Percentiles rank a stretch among this genome's conserved stretches.
phyloP scores from a whole-genome alignment of 257 asterid species.

The Solanum dulcamara region DNA sequence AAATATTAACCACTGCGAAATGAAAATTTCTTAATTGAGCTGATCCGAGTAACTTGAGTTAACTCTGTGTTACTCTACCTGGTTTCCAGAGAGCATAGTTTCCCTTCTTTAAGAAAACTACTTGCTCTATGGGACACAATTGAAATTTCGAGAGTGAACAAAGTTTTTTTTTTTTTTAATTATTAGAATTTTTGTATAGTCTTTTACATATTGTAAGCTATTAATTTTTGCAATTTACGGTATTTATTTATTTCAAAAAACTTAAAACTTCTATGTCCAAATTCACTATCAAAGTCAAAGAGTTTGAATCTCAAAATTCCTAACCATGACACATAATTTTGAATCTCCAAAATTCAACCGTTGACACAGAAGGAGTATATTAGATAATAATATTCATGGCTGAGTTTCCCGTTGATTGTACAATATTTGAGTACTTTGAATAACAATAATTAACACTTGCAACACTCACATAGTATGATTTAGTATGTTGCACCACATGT shows the following conservation, averaged over 20 bases:
- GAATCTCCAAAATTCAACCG: background rate
- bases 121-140: background rate
- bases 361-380: background rate
- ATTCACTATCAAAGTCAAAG: background rate
- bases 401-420: background rate
- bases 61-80: background rate
- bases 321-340: background rate
- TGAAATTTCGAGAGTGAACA: background rate
- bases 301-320: background rate
- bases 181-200: background rate
- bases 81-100: background rate
- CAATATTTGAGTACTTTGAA: background rate
- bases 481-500: background rate
- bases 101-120: background rate
- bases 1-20: background rate
- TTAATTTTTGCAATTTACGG: background rate
- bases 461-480: background rate
- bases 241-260: background rate
- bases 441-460: background rate
- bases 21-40: background rate
- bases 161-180: background rate
- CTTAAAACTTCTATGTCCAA: background rate
- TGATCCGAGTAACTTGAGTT: background rate
- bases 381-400: background rate
- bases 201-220: background rate